Base-by-base conservation (phyloP, 2,329 filamentous ascomycete genomes). In the Drechmeria coniospora region DNA sequence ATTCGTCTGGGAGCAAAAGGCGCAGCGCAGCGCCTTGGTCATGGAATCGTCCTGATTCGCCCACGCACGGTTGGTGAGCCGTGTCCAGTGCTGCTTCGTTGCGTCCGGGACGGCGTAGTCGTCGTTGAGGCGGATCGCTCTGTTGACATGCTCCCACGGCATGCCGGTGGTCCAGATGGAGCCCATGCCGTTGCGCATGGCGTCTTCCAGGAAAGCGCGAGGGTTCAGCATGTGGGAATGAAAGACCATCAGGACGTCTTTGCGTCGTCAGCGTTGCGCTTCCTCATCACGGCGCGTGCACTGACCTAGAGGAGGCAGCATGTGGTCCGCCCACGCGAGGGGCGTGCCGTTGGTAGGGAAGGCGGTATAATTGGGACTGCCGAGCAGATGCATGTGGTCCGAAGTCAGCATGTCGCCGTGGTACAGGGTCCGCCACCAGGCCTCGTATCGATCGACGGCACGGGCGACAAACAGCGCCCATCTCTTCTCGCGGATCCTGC, bases 181-280 rank as follows among this genome's bases (percentile, higher is more conserved):
- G 31, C 59, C 56, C 3, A 60, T 38, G 0, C 68, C 69, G 16
- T 58, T 51, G 6, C 77, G 63, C 30, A 83, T 55, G 41, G 72
- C 74, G 44, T 87, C 80, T 41, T 86, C 78, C 4, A 83, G 63
- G 43, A 74, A 86, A n/a, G 57, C 59, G 22, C 75, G 61, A 0
- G 80, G 80, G 39, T 84, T 86, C 3, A 87, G 65, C 68, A 81
- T 76, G 42, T 81, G 79, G 0, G 77, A 58, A 47, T 87, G 80
- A 74, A 76, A 80, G 0, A 86, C 73, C 75, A 86, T 79, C 13
- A 84, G 50, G 1, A 86, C 68, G 50, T 86, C 79, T 61, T 10
- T 2, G 10, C 2, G 9, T 3, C n/a, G 19, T n/a, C 10, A 30
- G 23, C 4, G 6, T 31, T 4, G 15, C 14, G 15, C n/a, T n/a